phyloP scores from a whole-genome alignment of 306 rosid species.

The Dryas octopetala region DNA sequence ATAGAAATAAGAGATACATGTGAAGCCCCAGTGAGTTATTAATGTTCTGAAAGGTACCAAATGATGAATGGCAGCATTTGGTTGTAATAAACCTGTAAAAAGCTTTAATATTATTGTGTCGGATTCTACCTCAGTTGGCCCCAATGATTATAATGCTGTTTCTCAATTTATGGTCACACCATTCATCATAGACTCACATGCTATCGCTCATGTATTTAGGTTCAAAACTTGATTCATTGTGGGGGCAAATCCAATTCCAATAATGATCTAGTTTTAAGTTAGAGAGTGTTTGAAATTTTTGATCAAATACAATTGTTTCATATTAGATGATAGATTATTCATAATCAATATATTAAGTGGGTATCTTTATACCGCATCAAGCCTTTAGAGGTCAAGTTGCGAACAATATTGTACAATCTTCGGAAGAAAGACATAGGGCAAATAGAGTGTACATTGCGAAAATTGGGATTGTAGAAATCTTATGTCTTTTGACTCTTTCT shows the following conservation, averaged over 20 bases:
- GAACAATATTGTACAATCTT: no score
- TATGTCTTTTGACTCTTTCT: no score
- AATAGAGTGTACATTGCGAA: no score
- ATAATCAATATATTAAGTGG: no score
- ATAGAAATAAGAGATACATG: conserved; percentile 22
- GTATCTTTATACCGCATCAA: no score
- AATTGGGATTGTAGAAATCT: no score
- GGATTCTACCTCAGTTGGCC: conserved; percentile 34
- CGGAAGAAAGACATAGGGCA: no score
- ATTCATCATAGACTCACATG: conserved; percentile 35
- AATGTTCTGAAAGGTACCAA: conserved; percentile 41
- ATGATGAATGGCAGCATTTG: conserved; percentile 34
- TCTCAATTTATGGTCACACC: conserved; percentile 44
- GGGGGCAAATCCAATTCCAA: conserved; percentile 21
- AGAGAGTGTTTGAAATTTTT: no score
- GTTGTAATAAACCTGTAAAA: conserved; percentile 22
- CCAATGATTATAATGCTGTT: conserved; percentile 45
- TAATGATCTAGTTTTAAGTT: neutral
- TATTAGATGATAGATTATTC: no score
- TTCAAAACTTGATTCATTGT: conserved; percentile 7
- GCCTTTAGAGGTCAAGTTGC: no score
- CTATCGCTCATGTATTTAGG: conserved; percentile 11
- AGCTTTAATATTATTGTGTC: conserved; percentile 49
- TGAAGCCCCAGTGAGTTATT: conserved; percentile 12
- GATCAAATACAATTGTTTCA: no score